Base-by-base conservation (phyloP, 805 yeast genomes). In the Lipomyces anomalus region DNA sequence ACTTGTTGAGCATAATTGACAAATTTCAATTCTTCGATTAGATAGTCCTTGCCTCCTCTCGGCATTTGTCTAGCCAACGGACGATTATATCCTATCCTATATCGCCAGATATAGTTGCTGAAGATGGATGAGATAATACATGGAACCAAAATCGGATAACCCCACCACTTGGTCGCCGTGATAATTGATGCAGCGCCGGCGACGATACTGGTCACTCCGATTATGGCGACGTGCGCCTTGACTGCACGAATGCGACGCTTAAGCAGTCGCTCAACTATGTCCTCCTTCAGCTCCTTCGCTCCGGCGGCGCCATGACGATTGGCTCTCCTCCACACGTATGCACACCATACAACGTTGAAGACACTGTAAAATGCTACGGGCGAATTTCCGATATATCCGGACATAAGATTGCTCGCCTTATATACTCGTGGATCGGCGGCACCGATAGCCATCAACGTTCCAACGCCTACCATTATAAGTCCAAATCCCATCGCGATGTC, bases 51-150 rank as follows among this genome's bases (percentile, higher is more conserved):
- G n/a, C n/a, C n/a, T n/a, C n/a, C n/a, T n/a, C n/a, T n/a, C n/a
- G n/a, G n/a, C n/a, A n/a, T n/a, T n/a, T n/a, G n/a, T n/a, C n/a
- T n/a, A n/a, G n/a, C n/a, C n/a, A n/a, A n/a, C n/a, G n/a, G n/a
- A 13, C 36, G 36, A n/a, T n/a, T 34, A 22, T 34, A 34, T 34
- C n/a, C 36, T 13, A 34, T 34, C 36, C 18, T 5, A n/a, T 34
- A 20, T n/a, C 36, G 36, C 36, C 36, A 34, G 36, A n/a, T 6
- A n/a, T 34, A 34, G 17, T 34, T 34, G 36, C 36, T 20, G 21
- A 34, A 11, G 36, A 34, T 13, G 21, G 21, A n/a, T 4, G 18
- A n/a, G 21, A 13, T 9, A 11, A 34, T 34, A n/a, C 36, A 34
- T 4, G 36, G 36, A 5, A 34, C 13, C 17, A 34, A 22, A 13